Percentiles rank a stretch among this genome's conserved stretches.
phyloP scores from a whole-genome alignment of 2,329 filamentous ascomycete species.

The Cercospora nicotianae region DNA sequence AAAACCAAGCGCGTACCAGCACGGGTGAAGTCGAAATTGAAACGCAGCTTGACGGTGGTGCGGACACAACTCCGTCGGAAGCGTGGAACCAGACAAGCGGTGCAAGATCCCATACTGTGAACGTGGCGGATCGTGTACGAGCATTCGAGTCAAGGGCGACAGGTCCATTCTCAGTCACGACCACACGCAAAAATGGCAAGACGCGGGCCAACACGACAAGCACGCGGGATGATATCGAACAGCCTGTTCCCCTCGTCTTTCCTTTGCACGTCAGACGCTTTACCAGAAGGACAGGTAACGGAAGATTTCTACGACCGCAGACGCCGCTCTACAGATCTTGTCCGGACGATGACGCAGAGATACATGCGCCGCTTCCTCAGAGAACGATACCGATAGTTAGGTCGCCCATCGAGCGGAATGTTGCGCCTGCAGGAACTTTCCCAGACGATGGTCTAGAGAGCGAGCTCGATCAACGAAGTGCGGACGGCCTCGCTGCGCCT shows the following conservation, averaged over 20 bases:
- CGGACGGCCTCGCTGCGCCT: neutral
- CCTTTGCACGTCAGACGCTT: conserved; percentile 34
- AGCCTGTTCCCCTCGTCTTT: conserved; percentile 29
- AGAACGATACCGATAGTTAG: conserved; percentile 22
- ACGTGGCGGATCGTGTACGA: conserved; percentile 26
- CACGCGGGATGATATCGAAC: neutral
- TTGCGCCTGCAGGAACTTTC: neutral
- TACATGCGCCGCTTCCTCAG: conserved; percentile 31
- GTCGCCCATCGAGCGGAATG: conserved; percentile 8
- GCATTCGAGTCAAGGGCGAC: conserved; percentile 23
- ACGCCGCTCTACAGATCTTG: conserved; percentile 30
- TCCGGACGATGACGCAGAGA: conserved; percentile 23
- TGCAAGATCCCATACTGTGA: conserved; percentile 1
- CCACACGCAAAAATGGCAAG: conserved; percentile 5
- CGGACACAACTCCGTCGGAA: conserved; percentile 15
- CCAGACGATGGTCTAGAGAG: neutral
- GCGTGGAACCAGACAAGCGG: neutral
- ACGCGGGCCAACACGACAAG: neutral
- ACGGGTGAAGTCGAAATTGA: conserved; percentile 17
- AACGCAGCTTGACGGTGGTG: conserved; percentile 19
- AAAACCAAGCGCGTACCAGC: neutral
- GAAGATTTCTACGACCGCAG: conserved; percentile 27
- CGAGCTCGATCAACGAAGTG: neutral
- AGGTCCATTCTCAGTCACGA: neutral
- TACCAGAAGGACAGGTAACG: conserved; percentile 27